Evolutionary conservation across 2,329 filamentous ascomycete species (phyloP).

Genomic region (Hymenoscyphus repandus): DNA sequence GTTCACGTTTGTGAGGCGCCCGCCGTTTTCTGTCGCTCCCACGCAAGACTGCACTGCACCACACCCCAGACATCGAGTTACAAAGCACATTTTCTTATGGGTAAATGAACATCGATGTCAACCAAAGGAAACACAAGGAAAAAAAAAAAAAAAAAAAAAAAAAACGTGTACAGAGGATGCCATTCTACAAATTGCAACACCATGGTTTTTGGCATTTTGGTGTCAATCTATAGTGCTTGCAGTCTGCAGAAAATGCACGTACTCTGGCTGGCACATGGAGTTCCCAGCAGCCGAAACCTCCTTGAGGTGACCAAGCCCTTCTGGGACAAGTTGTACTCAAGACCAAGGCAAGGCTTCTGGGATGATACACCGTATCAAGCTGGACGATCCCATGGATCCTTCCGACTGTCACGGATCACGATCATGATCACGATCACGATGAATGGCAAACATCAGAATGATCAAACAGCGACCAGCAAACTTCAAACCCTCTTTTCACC

Average conservation of each 20-base stretch:
- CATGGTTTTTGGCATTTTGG: background rate
- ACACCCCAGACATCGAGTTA: too few relatives aligned
- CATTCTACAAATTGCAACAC: background rate
- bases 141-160: too few relatives aligned
- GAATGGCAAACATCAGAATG: too few relatives aligned
- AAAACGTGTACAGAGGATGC: too few relatives aligned
- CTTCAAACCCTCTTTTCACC: too few relatives aligned
- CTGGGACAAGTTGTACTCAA: slow-evolving; percentile 9
- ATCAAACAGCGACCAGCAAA: too few relatives aligned
- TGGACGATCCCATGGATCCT: slow-evolving; percentile 6
- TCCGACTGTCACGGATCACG: background rate
- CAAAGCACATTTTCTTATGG: too few relatives aligned
- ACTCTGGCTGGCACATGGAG: slow-evolving; percentile 7
- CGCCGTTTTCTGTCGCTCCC: background rate
- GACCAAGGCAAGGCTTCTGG: background rate
- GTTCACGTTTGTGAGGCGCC: background rate
- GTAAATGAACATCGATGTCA: too few relatives aligned
- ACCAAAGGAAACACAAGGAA: too few relatives aligned
- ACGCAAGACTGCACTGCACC: too few relatives aligned
- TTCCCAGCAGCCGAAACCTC: slow-evolving; percentile 3
- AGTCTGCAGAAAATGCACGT: slow-evolving; percentile 11
- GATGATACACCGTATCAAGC: slow-evolving; percentile 6
- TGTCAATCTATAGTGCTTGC: background rate
- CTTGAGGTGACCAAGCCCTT: slow-evolving; percentile 9
- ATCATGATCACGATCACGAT: too few relatives aligned